phyloP scores from a whole-genome alignment of 768 basidiomycete genomes.

The Macrolepiota dolichaula region DNA sequence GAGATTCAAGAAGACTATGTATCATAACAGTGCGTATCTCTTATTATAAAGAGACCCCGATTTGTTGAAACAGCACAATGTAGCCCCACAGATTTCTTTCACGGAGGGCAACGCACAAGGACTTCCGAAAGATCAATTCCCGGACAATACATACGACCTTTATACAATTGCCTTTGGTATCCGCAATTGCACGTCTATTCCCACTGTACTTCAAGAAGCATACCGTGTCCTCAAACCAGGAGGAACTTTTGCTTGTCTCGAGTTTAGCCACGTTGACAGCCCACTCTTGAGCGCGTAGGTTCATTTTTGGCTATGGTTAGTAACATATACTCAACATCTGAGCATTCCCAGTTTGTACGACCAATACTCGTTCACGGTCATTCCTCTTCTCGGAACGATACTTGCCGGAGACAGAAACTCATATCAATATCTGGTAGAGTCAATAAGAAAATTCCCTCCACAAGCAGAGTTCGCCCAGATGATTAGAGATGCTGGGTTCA shows the following conservation, averaged over 20 bases:
- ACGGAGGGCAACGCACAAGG: conserved; percentile 91
- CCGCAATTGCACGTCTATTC: conserved; percentile 92
- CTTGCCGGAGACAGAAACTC: conserved; percentile 92
- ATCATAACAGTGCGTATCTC: conserved; percentile 81
- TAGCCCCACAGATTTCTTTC: conserved; percentile 92
- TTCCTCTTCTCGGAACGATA: conserved; percentile 94
- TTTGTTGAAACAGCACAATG: neutral
- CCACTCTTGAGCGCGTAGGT: conserved; percentile 84
- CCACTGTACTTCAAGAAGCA: conserved; percentile 84
- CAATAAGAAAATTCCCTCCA: conserved; percentile 89
- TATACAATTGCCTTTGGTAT: conserved; percentile 99
- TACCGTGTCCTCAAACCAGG: conserved; percentile 95
- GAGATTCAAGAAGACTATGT: conserved; percentile 96
- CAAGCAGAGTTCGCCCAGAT: conserved; percentile 86
- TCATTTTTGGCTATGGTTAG: neutral
- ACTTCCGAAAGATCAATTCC: conserved; percentile 63
- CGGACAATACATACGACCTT: conserved; percentile 83
- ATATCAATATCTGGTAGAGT: conserved; percentile 97
- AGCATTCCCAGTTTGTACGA: conserved; percentile 70
- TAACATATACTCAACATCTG: conserved; percentile 6
- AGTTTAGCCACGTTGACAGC: conserved; percentile 92
- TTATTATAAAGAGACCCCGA: neutral
- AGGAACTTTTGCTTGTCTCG: conserved; percentile 91
- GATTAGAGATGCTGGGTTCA: conserved; percentile 85
- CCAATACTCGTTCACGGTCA: conserved; percentile 93